Base-by-base conservation (phyloP, 1,139 yeast genomes). In the Candida tunisiensis region DNA sequence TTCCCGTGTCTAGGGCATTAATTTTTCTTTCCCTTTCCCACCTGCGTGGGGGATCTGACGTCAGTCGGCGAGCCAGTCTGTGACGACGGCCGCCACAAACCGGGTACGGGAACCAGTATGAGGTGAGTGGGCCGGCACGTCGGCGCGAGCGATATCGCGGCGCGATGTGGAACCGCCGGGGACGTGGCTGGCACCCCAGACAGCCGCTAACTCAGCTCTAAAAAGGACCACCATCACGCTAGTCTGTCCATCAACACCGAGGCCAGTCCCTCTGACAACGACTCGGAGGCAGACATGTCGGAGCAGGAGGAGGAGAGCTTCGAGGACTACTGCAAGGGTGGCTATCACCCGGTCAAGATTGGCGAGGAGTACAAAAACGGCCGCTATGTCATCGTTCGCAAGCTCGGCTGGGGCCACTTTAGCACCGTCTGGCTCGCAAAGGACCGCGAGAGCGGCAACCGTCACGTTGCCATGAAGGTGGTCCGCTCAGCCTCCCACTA, bases 401-500 rank as follows among this genome's bases (percentile, higher is more conserved):
- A 82, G 47, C 57, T 82, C 4, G 93, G 93, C 6, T 79, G 93
- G 92, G 93, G 93, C 25, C 92, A 80, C 48, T 80, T 80, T 44
- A 71, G 83, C 19, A 79, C 93, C 2, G 93, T 80, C 19, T 80
- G 93, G 93, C 57, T 80, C 16, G 88, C 91, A 6, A 65, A 60
- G 34, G 88, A 77, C 32, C 30, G 33, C 10, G 34, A 38, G 13
- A 34, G 39, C 23, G 27, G 34, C 25, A 58, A 65, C 30, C 57
- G 59, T 26, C 82, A 74, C 44, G 92, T 78, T 20, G 94, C 94
- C 6, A 60, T 82, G 57, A 82, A 82, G 47, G 73, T 82, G 31
- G 92, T 82, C 19, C 63, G 88, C 33, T 73, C 85, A 30, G 64
- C 66, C 1, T 38, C 49, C 2, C 75, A 71, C 44, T 77, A 75